These are phyloP conservation scores for Phytophthora niederhauseri DNA, from an alignment of 352 stramenopile species.

Conservation along the genomic window DNA sequence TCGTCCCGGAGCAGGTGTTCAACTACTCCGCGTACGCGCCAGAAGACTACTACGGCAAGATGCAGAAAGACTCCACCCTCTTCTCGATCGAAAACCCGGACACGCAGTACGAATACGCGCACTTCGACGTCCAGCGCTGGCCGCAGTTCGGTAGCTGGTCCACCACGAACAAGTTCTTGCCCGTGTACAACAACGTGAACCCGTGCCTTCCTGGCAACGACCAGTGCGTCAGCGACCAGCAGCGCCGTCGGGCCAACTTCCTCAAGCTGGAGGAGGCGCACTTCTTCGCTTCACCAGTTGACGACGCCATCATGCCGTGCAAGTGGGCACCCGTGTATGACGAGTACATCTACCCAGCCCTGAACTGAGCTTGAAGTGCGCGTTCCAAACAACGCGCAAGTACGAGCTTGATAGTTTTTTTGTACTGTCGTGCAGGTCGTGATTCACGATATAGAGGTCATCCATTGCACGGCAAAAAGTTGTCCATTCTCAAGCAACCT, in stretches of 20 bases:
- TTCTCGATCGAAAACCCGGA: conserved; percentile 10
- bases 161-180: conserved; percentile 13
- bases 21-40: conserved; percentile 7
- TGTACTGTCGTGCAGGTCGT: too few species aligned
- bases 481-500: neutral
- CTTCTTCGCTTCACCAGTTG: neutral
- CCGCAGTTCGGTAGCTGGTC: conserved; percentile 4
- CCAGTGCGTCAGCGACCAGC: conserved; percentile 9
- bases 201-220: conserved; percentile 7
- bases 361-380: conserved; percentile 13
- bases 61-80: conserved; percentile 14
- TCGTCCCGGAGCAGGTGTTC: conserved; percentile 8
- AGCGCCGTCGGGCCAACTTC: conserved; percentile 9
- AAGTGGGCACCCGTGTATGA: conserved; percentile 26
- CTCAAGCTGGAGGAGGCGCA: too few species aligned
- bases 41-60: neutral
- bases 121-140: conserved; percentile 11
- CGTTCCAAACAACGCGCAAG: neutral
- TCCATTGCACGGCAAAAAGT: neutral
- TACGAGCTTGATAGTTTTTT: too few species aligned
- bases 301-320: conserved; percentile 13
- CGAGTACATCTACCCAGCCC: conserved; percentile 21
- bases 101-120: conserved; percentile 10
- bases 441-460: too few species aligned
- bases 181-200: conserved; percentile 8